Percentiles rank a stretch among this genome's conserved stretches.
Evolutionary conservation across 768 basidiomycete species (phyloP).

Genomic region (Russula sp.): DNA sequence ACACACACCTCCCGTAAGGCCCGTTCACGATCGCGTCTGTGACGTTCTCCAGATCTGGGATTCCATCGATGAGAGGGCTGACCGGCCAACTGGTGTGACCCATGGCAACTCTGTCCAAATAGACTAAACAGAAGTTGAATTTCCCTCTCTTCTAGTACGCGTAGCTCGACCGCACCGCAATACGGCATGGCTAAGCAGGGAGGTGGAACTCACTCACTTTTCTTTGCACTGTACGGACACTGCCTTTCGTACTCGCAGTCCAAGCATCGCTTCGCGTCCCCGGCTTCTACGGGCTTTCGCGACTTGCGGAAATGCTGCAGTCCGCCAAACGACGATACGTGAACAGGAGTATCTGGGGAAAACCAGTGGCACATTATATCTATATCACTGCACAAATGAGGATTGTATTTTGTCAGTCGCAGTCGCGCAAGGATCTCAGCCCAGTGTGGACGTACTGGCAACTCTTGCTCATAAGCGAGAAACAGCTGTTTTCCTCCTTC

Average conservation of each 20-base stretch:
- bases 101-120: slow-evolving; percentile 62
- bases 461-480: slow-evolving; percentile 83
- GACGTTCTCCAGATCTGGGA: slow-evolving; percentile 84
- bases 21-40: slow-evolving; percentile 60
- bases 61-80: slow-evolving; percentile 61
- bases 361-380: slow-evolving; percentile 79
- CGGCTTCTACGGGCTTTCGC: slow-evolving; percentile 62
- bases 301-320: slow-evolving; percentile 73
- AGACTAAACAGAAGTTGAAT: slow-evolving; percentile 42
- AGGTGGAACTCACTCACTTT: slow-evolving; percentile 52
- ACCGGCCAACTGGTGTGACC: slow-evolving; percentile 60
- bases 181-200: background rate
- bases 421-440: background rate
- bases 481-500: slow-evolving; percentile 59
- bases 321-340: slow-evolving; percentile 82
- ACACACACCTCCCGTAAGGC: slow-evolving; percentile 78
- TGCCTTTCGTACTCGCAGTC: slow-evolving; percentile 66
- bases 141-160: background rate
- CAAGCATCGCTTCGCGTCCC: slow-evolving; percentile 60
- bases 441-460: slow-evolving; percentile 58
- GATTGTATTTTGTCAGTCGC: background rate
- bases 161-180: background rate
- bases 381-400: slow-evolving; percentile 52
- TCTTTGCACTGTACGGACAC: slow-evolving; percentile 85
- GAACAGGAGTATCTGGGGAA: slow-evolving; percentile 51